Percentiles rank a stretch among this genome's conserved stretches.
phyloP scores from a whole-genome alignment of 179 eudicot genomes.

The Silene noctiflora region DNA sequence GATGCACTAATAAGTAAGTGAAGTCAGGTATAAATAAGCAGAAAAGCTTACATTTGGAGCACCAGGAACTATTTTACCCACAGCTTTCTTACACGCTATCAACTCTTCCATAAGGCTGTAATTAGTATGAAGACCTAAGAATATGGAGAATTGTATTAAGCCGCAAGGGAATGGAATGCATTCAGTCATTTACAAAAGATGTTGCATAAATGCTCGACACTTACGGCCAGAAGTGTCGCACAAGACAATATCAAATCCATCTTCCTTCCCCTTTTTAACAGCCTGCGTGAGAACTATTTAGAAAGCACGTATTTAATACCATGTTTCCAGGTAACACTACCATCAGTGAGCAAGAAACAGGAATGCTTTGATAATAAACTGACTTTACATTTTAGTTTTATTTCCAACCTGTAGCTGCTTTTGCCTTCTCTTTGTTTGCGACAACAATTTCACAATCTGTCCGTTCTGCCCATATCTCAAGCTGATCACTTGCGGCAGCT shows the following conservation, averaged over 20 bases:
- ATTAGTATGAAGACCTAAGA: slow-evolving; percentile 88
- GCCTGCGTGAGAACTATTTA: slow-evolving; percentile 95
- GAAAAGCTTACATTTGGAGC: slow-evolving; percentile 80
- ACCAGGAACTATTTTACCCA: slow-evolving; percentile 70
- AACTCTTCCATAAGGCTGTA: slow-evolving; percentile 96
- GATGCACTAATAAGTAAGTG: background rate
- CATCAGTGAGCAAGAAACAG: background rate
- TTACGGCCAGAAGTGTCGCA: slow-evolving; percentile 99
- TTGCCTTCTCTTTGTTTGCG: slow-evolving; percentile 80
- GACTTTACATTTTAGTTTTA: background rate
- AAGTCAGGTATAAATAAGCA: background rate
- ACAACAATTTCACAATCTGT: slow-evolving; percentile 94
- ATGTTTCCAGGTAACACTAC: slow-evolving; percentile 19
- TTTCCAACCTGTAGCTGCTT: slow-evolving; percentile 79
- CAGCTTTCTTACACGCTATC: slow-evolving; percentile 74
- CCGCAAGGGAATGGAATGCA: slow-evolving; percentile 10
- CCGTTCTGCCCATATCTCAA: slow-evolving; percentile 96
- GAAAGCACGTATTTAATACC: slow-evolving; percentile 48
- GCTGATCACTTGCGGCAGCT: slow-evolving; percentile 98
- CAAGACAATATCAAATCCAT: slow-evolving; percentile 72
- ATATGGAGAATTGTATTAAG: slow-evolving; percentile 17
- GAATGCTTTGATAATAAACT: slow-evolving; percentile 5
- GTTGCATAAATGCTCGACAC: slow-evolving; percentile 26
- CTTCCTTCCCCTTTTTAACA: slow-evolving; percentile 81
- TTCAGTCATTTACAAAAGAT: background rate